phyloP scores from a whole-genome alignment of 2,329 filamentous ascomycete species.

The Pseudogymnoascus sp. region DNA sequence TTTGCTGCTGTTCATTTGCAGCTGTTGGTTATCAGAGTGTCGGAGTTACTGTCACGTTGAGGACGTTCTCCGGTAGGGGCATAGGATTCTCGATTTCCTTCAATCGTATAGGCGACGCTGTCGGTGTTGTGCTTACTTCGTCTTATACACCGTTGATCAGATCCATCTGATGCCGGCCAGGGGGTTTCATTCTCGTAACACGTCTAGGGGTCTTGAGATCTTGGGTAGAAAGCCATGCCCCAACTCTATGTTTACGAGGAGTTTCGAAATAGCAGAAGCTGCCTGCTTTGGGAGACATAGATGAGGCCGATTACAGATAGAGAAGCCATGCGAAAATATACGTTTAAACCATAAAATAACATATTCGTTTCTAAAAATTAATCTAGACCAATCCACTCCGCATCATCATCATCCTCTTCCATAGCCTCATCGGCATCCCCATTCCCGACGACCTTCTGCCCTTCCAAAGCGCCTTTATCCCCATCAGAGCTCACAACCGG shows the following conservation, averaged over 20 bases:
- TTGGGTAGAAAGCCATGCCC: conserved; percentile 1
- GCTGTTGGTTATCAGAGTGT: not conserved
- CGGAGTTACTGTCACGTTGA: not conserved
- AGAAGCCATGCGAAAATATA: not conserved
- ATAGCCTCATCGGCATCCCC: conserved; percentile 28
- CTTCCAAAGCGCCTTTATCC: conserved; percentile 24
- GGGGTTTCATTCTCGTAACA: not conserved
- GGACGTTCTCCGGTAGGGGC: not conserved
- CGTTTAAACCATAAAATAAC: conserved; percentile 2
- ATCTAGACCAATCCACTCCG: conserved; percentile 49
- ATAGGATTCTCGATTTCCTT: no score
- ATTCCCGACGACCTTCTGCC: conserved; percentile 31
- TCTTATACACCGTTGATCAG: not conserved
- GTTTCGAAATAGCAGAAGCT: no score
- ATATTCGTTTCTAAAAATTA: conserved; percentile 20
- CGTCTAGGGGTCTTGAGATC: not conserved
- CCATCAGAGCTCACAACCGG: conserved; percentile 30
- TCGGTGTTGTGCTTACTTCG: not conserved
- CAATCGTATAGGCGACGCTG: not conserved
- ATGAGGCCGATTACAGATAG: not conserved
- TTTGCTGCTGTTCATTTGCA: not conserved
- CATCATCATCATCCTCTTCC: conserved; percentile 35
- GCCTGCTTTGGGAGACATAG: not conserved
- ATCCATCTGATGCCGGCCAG: not conserved
- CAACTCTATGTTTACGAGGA: not conserved